Conservation (phyloP, 2,329 filamentous ascomycete genomes). For the Colletotrichum sp. region DNA sequence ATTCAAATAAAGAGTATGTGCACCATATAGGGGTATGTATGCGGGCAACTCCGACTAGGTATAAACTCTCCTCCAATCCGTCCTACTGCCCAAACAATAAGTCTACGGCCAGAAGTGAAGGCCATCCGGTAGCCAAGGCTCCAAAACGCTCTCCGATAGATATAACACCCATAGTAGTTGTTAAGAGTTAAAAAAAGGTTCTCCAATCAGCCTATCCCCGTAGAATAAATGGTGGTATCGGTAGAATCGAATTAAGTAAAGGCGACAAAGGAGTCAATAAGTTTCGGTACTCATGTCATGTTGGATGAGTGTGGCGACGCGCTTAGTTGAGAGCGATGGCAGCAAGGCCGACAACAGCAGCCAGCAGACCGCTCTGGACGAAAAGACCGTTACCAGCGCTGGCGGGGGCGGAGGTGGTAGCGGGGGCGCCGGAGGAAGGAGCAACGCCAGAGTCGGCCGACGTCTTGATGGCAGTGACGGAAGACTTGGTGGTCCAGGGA, state of each 20-base stretch:
- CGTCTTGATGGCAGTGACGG: conserved; percentile 22
- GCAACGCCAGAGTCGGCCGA: conserved; percentile 11
- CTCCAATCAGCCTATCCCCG: conserved; percentile 31
- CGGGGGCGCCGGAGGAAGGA: conserved; percentile 25
- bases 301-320: conserved; percentile 27
- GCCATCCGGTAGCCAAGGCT: conserved; percentile 20
- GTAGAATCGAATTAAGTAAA: conserved; percentile 21
- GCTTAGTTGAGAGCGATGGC: conserved; percentile 34
- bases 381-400: conserved; percentile 38
- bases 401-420: conserved; percentile 28
- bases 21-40: conserved; percentile 19
- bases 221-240: conserved; percentile 26
- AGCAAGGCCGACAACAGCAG: conserved; percentile 43
- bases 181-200: background rate
- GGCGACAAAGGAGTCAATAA: background rate
- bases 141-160: background rate
- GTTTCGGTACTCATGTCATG: background rate
- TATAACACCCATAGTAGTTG: background rate
- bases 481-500: conserved; percentile 27
- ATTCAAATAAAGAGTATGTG: conserved; percentile 20
- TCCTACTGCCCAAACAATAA: background rate
- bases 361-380: conserved; percentile 44
- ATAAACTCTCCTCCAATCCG: conserved; percentile 13
- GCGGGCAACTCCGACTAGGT: conserved; percentile 9
- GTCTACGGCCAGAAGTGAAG: conserved; percentile 19